These are phyloP conservation scores for Monosporascus sp. DNA, from an alignment of 2,329 filamentous ascomycete species.

Conservation along the genomic window DNA sequence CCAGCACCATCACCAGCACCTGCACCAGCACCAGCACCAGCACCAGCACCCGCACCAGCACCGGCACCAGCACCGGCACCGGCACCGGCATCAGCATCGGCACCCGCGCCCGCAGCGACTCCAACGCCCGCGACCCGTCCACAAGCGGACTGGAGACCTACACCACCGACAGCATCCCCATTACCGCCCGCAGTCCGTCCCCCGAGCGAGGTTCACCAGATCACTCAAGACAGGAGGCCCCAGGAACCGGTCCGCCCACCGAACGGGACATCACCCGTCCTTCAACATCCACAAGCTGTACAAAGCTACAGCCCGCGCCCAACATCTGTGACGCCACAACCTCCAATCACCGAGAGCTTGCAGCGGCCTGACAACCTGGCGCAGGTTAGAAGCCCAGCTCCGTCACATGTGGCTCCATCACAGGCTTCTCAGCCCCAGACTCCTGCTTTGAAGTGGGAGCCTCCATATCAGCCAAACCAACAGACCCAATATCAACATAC, in stretches of 20 bases:
- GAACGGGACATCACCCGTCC: slow-evolving; percentile 25
- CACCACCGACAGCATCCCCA: slow-evolving; percentile 20
- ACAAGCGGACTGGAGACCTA: slow-evolving; percentile 17
- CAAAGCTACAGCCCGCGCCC: slow-evolving; percentile 25
- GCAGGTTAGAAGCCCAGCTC: slow-evolving; percentile 26
- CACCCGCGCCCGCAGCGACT: slow-evolving; percentile 13
- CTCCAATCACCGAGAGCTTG: slow-evolving; percentile 23
- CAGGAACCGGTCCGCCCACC: slow-evolving; percentile 15
- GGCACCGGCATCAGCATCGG: slow-evolving; percentile 14
- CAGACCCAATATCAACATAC: slow-evolving; percentile 28
- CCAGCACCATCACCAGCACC: slow-evolving; percentile 10
- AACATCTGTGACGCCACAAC: slow-evolving; percentile 19
- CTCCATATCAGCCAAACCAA: slow-evolving; percentile 33
- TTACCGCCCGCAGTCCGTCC: slow-evolving; percentile 12
- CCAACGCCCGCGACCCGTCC: slow-evolving; percentile 14
- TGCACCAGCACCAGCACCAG: slow-evolving; percentile 6
- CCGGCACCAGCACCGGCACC: slow-evolving; percentile 10
- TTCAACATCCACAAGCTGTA: slow-evolving; percentile 34
- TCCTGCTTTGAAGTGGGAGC: slow-evolving; percentile 36
- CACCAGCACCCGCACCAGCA: slow-evolving; percentile 11
- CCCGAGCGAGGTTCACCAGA: slow-evolving; percentile 18
- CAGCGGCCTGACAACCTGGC: slow-evolving; percentile 28
- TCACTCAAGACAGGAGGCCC: slow-evolving; percentile 17
- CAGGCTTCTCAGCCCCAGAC: slow-evolving; percentile 23
- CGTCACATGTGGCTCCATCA: slow-evolving; percentile 12